phyloP scores from a whole-genome alignment of 768 basidiomycete species.

The Neoboletus brunneissimus region DNA sequence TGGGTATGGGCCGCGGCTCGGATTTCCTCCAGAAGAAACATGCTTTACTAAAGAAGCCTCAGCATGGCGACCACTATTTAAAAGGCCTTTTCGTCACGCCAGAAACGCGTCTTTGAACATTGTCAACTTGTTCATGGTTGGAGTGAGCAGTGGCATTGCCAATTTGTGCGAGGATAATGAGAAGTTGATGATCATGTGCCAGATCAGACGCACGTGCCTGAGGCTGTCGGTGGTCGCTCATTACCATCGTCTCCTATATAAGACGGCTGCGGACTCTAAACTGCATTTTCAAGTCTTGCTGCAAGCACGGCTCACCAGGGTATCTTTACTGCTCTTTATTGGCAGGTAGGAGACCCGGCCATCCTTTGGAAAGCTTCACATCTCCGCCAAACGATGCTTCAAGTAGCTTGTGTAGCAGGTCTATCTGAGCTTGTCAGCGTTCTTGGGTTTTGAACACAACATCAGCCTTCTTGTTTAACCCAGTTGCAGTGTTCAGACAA shows the following conservation, averaged over 20 bases:
- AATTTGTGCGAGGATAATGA: neutral
- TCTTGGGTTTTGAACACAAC: neutral
- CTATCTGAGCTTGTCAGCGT: neutral
- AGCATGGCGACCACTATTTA: neutral
- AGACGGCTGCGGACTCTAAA: neutral
- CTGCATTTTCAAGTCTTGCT: neutral
- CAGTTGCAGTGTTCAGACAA: neutral
- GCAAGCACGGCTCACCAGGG: neutral
- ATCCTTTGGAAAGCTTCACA: neutral
- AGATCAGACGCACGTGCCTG: too few species aligned
- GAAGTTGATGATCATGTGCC: neutral
- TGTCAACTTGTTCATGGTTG: neutral
- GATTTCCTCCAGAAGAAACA: neutral
- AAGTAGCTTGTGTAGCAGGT: neutral
- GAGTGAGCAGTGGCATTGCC: neutral
- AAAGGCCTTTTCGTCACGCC: neutral
- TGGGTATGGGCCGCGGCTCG: too few species aligned
- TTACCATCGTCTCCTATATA: neutral
- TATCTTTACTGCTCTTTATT: neutral
- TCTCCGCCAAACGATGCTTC: neutral
- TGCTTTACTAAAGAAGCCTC: neutral
- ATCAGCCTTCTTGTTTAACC: neutral
- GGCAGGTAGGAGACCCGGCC: neutral
- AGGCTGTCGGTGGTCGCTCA: too few species aligned
- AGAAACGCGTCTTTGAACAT: neutral